These are phyloP conservation scores for Jatropha podagrica DNA, from an alignment of 441 rosid species.

Conservation along the genomic window DNA sequence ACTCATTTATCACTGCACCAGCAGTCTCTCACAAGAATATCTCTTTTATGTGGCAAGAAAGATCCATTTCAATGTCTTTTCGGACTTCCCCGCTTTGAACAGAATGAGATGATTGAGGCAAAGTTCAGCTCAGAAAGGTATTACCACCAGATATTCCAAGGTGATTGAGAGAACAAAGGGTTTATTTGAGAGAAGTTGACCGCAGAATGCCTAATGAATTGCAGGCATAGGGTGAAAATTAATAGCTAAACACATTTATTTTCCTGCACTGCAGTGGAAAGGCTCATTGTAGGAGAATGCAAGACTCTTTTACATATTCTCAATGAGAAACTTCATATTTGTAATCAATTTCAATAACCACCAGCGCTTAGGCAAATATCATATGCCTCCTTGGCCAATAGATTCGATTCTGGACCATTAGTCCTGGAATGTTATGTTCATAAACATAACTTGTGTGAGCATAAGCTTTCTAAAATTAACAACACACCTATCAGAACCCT, in stretches of 20 bases:
- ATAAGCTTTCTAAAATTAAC: not conserved
- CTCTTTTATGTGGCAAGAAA: not conserved
- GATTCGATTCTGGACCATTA: not conserved
- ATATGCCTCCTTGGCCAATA: slow-evolving; percentile 8
- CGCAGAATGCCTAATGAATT: not conserved
- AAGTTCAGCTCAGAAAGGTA: not conserved
- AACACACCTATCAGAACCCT: not conserved
- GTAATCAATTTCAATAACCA: not conserved
- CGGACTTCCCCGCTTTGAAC: not conserved
- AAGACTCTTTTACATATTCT: not conserved
- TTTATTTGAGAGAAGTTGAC: not conserved
- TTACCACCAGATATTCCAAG: slow-evolving; percentile 4
- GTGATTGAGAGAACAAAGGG: not conserved
- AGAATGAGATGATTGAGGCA: not conserved
- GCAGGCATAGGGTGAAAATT: not conserved
- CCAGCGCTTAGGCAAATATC: not conserved
- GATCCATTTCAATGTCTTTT: not conserved
- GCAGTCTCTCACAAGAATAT: not conserved
- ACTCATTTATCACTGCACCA: not conserved
- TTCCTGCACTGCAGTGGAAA: not conserved
- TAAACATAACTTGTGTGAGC: not conserved
- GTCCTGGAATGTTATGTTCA: not conserved
- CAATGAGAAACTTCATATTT: not conserved
- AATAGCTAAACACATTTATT: not conserved
- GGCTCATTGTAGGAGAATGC: not conserved